Conservation (phyloP, 2,329 filamentous ascomycete species). For the Monilinia fructicola region DNA sequence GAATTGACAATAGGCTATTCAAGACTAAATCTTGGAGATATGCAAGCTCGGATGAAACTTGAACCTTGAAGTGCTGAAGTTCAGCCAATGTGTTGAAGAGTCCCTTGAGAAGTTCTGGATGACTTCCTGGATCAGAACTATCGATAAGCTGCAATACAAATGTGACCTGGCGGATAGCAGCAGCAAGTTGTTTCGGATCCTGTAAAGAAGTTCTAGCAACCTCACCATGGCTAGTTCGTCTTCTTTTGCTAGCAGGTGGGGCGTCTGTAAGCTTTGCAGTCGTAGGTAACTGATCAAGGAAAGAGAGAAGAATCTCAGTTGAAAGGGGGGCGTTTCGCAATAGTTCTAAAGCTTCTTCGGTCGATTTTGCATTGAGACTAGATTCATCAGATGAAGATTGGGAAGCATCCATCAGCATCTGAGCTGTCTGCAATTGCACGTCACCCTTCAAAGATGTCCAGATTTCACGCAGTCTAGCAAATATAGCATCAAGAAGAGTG, state of each 20-base stretch:
- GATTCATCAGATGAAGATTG: constrained; percentile 45
- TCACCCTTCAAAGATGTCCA: constrained; percentile 72
- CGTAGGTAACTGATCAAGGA: constrained; percentile 72
- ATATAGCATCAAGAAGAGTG: constrained; percentile 62
- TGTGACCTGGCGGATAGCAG: constrained; percentile 72
- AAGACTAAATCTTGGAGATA: constrained; percentile 87
- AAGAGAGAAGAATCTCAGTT: constrained; percentile 67
- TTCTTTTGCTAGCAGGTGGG: constrained; percentile 72
- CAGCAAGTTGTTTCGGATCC: constrained; percentile 63
- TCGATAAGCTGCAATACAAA: constrained; percentile 89
- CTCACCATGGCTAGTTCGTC: constrained; percentile 74
- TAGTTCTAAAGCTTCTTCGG: constrained; percentile 67
- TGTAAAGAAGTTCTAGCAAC: constrained; percentile 60
- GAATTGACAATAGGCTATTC: constrained; percentile 77
- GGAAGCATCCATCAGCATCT: constrained; percentile 62
- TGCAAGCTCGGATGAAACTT: constrained; percentile 81
- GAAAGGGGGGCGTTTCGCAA: constrained; percentile 72
- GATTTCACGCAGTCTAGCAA: constrained; percentile 66
- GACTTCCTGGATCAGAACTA: constrained; percentile 69
- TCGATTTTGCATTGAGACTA: constrained; percentile 42
- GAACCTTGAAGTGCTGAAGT: constrained; percentile 77
- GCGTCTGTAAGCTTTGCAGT: constrained; percentile 71
- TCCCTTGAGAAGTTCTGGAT: constrained; percentile 72
- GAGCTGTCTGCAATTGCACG: constrained; percentile 57
- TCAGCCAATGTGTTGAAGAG: constrained; percentile 86